Evolutionary conservation across 345 rosid genomes (phyloP).

Genomic region (Hibiscus mutabilis): DNA sequence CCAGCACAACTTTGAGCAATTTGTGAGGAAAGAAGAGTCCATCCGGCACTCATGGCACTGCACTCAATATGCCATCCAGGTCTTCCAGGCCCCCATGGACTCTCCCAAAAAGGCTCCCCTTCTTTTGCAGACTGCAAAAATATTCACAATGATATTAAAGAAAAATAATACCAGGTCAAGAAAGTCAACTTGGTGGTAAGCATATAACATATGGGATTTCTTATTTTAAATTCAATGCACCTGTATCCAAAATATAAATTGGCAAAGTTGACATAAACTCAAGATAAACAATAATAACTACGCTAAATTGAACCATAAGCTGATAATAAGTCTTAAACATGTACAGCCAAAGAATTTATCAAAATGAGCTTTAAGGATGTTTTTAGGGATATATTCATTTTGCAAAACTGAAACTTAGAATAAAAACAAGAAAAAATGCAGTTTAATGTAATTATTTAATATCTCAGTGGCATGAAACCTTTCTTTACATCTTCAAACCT

Average conservation of each 20-base stretch:
- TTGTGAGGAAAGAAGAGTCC: slow-evolving; percentile 98
- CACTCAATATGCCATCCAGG: slow-evolving; percentile 99
- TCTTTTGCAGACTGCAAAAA: slow-evolving; percentile 64
- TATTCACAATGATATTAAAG: neutral
- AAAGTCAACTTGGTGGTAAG: neutral
- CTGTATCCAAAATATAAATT: neutral
- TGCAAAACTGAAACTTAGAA: neutral
- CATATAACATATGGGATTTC: neutral
- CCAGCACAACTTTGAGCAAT: slow-evolving; percentile 96
- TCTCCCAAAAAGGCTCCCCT: slow-evolving; percentile 94
- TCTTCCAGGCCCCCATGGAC: slow-evolving; percentile 97
- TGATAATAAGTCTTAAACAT: neutral
- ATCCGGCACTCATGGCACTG: slow-evolving; percentile 90
- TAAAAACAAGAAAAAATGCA: neutral
- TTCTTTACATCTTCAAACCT: neutral
- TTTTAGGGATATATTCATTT: neutral
- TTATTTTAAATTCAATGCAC: neutral
- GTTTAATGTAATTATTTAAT: neutral
- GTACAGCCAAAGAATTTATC: neutral
- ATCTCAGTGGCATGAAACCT: neutral
- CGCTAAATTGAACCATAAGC: neutral
- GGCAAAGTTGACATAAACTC: neutral
- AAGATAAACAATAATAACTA: neutral
- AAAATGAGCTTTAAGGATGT: neutral
- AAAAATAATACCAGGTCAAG: neutral